phyloP scores from a whole-genome alignment of 768 basidiomycete genomes.

The Imleria badia region DNA sequence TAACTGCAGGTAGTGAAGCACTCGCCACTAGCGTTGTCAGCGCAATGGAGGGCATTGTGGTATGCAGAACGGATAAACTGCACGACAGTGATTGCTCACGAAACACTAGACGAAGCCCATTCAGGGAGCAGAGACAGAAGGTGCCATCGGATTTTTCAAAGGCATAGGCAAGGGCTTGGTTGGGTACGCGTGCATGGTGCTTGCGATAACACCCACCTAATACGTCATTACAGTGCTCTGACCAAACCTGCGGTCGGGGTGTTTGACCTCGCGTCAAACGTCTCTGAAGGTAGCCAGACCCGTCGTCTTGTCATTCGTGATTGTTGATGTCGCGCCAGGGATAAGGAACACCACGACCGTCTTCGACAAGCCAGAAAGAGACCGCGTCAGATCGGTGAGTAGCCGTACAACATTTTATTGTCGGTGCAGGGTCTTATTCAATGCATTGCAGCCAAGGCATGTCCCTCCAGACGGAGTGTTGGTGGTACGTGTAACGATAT shows the following conservation, averaged over 20 bases:
- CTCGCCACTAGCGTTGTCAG: conserved; percentile 92
- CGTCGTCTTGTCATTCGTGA: background rate
- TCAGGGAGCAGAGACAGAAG: conserved; percentile 93
- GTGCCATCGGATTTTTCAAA: conserved; percentile 96
- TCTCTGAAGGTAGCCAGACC: conserved; percentile 70
- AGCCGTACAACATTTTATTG: background rate
- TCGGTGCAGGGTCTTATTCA: conserved; percentile 1
- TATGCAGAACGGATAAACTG: conserved; percentile 36
- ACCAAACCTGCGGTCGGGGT: conserved; percentile 97
- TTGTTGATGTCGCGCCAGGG: conserved; percentile 45
- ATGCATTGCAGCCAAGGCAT: conserved; percentile 66
- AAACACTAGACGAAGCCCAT: conserved; percentile 83
- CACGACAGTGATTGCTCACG: background rate
- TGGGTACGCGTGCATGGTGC: conserved; percentile 52
- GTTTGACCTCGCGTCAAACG: conserved; percentile 93
- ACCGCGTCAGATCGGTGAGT: conserved; percentile 78
- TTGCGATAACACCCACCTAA: background rate
- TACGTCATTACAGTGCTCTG: conserved; percentile 56
- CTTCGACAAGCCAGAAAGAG: conserved; percentile 88
- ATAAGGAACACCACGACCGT: conserved; percentile 99
- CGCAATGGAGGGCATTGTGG: conserved; percentile 93
- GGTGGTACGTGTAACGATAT: conserved; percentile 50
- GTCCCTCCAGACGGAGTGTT: conserved; percentile 86
- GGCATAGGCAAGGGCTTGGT: conserved; percentile 96
- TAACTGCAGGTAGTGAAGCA: conserved; percentile 91